Conservation (phyloP, 2,329 filamentous ascomycete genomes). For the Elsinoe necatrix region DNA sequence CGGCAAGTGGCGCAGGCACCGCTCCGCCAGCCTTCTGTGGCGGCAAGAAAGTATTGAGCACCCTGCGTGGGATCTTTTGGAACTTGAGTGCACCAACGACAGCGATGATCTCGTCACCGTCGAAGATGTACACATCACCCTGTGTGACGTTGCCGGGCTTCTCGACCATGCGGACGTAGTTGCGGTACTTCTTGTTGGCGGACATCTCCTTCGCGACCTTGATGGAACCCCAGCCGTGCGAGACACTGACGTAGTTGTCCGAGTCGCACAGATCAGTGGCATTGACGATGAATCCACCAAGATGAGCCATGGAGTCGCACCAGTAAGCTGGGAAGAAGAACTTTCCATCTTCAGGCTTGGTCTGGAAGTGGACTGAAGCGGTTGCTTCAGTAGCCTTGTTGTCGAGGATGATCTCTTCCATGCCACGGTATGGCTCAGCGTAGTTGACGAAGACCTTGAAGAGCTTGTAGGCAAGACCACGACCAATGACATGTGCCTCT, state of each 20-base stretch:
- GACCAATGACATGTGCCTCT: slow-evolving; percentile 62
- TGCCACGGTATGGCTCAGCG: slow-evolving; percentile 48
- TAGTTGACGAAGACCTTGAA: slow-evolving; percentile 52
- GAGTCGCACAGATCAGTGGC: slow-evolving; percentile 51
- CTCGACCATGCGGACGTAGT: slow-evolving; percentile 55
- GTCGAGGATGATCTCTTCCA: slow-evolving; percentile 51
- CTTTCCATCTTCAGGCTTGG: slow-evolving; percentile 45
- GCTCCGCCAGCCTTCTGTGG: slow-evolving; percentile 37
- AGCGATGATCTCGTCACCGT: slow-evolving; percentile 51
- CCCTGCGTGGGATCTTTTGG: slow-evolving; percentile 56
- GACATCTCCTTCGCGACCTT: slow-evolving; percentile 47
- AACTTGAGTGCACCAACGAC: slow-evolving; percentile 57
- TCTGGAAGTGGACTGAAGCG: slow-evolving; percentile 47
- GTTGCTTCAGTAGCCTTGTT: slow-evolving; percentile 49
- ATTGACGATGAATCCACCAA: slow-evolving; percentile 54
- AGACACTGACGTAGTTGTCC: slow-evolving; percentile 52
- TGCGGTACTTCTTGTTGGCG: slow-evolving; percentile 46
- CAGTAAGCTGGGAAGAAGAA: slow-evolving; percentile 53
- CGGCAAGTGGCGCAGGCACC: slow-evolving; percentile 31
- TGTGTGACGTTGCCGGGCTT: slow-evolving; percentile 47
- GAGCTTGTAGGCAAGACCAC: slow-evolving; percentile 71
- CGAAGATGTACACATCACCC: slow-evolving; percentile 53
- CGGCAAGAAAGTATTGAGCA: slow-evolving; percentile 59
- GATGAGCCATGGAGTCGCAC: slow-evolving; percentile 50
- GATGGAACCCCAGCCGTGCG: slow-evolving; percentile 54